A percentile compares a stretch with the other conserved stretches of the same genome.
Evolutionary conservation across 805 yeast species (phyloP).

Genomic region (Spathaspora sp.): DNA sequence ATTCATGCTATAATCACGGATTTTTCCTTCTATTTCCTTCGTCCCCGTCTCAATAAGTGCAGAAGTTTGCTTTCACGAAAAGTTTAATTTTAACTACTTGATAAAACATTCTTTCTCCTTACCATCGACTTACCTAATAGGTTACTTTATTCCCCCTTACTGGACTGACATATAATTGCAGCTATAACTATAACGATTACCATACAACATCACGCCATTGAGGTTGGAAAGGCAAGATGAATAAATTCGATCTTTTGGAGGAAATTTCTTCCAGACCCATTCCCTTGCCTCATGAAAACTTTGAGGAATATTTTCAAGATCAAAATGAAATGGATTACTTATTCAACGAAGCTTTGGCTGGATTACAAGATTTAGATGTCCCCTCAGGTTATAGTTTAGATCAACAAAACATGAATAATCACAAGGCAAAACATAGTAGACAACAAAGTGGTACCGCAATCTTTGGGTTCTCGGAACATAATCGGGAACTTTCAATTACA

Average conservation of each 20-base stretch:
- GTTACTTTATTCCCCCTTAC: neutral
- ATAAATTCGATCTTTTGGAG: constrained; percentile 26
- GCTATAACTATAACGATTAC: neutral
- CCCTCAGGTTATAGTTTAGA: constrained; percentile 39
- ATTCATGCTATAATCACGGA: neutral
- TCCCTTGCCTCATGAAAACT: constrained; percentile 53
- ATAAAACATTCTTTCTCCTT: neutral
- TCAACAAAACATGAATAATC: constrained; percentile 3
- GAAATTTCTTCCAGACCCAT: constrained; percentile 30
- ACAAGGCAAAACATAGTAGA: constrained; percentile 45
- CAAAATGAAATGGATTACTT: constrained; percentile 49
- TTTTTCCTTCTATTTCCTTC: neutral
- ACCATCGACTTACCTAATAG: neutral
- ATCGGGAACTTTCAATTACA: constrained; percentile 58
- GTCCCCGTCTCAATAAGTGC: neutral
- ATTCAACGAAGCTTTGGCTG: constrained; percentile 52
- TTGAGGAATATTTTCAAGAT: constrained; percentile 44
- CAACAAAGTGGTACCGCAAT: constrained; percentile 77
- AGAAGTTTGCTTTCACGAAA: neutral
- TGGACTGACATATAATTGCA: neutral
- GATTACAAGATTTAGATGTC: constrained; percentile 61
- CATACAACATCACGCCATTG: neutral
- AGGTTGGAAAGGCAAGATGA: constrained; percentile 11
- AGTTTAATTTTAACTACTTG: neutral
- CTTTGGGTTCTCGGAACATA: constrained; percentile 68